These are phyloP conservation scores for Penicillium lagena DNA, from an alignment of 495 filamentous ascomycete genomes.

Conservation along the genomic window DNA sequence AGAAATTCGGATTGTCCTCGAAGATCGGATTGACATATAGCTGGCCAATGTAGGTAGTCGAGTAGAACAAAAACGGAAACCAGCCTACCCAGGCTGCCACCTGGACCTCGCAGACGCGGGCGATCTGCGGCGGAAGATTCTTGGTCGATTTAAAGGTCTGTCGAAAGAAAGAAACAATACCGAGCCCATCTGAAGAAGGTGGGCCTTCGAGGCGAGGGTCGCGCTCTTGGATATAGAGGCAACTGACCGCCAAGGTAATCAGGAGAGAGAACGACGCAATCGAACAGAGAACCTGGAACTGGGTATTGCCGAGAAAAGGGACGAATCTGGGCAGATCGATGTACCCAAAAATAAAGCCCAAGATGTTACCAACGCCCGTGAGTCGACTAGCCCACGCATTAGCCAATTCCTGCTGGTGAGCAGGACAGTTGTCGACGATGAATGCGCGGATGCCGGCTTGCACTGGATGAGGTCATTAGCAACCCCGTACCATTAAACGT, in stretches of 20 bases:
- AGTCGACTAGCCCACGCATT: conserved; percentile 84
- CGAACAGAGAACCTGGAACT: conserved; percentile 84
- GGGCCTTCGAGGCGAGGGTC: conserved; percentile 69
- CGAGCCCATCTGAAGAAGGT: conserved; percentile 47
- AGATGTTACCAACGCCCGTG: conserved; percentile 77
- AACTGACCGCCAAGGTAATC: conserved; percentile 60
- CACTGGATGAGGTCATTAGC: conserved; percentile 38
- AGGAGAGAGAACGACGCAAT: conserved; percentile 67
- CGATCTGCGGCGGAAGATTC: conserved; percentile 70
- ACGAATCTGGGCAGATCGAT: conserved; percentile 63
- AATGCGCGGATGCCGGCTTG: conserved; percentile 86
- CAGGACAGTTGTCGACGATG: conserved; percentile 82
- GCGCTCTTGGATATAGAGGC: conserved; percentile 60
- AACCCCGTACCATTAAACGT: neutral
- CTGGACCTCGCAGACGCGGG: conserved; percentile 78
- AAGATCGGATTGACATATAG: conserved; percentile 81
- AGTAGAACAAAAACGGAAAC: conserved; percentile 93
- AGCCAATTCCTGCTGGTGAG: conserved; percentile 83
- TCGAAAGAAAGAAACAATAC: conserved; percentile 72
- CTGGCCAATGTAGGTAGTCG: conserved; percentile 85
- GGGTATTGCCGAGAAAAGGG: conserved; percentile 72
- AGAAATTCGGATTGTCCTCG: conserved; percentile 66
- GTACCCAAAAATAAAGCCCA: conserved; percentile 78
- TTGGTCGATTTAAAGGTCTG: conserved; percentile 70
- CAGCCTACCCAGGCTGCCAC: conserved; percentile 90